Conservation (phyloP, 768 basidiomycete genomes). For the Pulveroboletus sp. region DNA sequence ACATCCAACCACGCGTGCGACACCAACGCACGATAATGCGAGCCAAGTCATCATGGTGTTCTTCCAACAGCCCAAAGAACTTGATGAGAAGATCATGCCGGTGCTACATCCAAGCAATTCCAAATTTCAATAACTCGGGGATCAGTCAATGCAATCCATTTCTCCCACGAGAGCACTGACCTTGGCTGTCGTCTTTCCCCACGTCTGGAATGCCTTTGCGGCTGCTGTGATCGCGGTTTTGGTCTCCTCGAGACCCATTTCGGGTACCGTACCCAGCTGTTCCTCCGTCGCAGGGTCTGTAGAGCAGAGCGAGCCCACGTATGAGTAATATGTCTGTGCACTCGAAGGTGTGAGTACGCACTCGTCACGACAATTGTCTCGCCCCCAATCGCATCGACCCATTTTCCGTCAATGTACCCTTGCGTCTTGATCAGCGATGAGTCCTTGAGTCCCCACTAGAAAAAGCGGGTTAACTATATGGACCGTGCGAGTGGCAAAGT, state of each 20-base stretch:
- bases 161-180: slow-evolving; percentile 34
- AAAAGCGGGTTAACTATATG: not conserved
- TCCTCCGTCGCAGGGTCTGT: slow-evolving; percentile 87
- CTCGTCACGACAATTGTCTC: slow-evolving; percentile 74
- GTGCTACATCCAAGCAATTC: slow-evolving; percentile 38
- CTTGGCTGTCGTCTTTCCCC: slow-evolving; percentile 87
- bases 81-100: slow-evolving; percentile 84
- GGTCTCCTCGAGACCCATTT: slow-evolving; percentile 85
- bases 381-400: slow-evolving; percentile 77
- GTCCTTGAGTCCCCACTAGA: slow-evolving; percentile 76
- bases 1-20: not conserved
- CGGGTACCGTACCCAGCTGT: slow-evolving; percentile 81
- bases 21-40: slow-evolving; percentile 69
- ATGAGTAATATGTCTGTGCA: too few species aligned
- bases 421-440: slow-evolving; percentile 69
- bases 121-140: not conserved
- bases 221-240: slow-evolving; percentile 85
- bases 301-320: not conserved
- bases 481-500: not conserved
- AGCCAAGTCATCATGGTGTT: slow-evolving; percentile 83
- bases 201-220: slow-evolving; percentile 72
- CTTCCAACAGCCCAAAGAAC: slow-evolving; percentile 73
- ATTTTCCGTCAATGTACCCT: slow-evolving; percentile 81
- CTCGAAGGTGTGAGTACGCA: too few species aligned
- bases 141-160: not conserved